These are phyloP conservation scores for Ogataea wickerhamii DNA, from an alignment of 805 yeast genomes.

Conservation along the genomic window DNA sequence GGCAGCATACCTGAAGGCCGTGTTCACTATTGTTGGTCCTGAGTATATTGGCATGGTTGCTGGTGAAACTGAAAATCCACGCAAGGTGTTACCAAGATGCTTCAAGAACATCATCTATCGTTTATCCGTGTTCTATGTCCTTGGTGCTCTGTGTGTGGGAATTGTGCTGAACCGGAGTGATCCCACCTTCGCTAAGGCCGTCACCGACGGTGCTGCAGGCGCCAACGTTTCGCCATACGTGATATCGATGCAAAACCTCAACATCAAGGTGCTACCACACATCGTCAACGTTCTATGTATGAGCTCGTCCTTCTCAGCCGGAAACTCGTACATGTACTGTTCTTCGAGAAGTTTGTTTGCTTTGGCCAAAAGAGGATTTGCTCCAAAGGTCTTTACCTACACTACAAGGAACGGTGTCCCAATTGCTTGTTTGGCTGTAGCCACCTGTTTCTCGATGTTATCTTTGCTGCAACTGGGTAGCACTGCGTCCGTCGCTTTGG, in stretches of 20 bases:
- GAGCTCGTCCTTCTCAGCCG: conserved; percentile 77
- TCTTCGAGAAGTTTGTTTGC: conserved; percentile 68
- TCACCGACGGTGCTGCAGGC: conserved; percentile 62
- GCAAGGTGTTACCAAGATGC: conserved; percentile 72
- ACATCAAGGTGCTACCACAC: conserved; percentile 65
- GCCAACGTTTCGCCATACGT: conserved; percentile 82
- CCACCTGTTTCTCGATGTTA: conserved; percentile 26
- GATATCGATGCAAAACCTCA: conserved; percentile 71
- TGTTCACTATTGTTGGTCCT: conserved; percentile 77
- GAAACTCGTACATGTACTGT: conserved; percentile 74
- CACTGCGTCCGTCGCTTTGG: conserved; percentile 27
- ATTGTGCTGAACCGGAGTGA: conserved; percentile 71
- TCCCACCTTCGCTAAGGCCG: conserved; percentile 53
- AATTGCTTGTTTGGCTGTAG: conserved; percentile 36
- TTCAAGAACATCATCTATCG: conserved; percentile 72
- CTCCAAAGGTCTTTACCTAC: conserved; percentile 61
- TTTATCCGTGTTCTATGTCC: conserved; percentile 61
- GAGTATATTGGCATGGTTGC: conserved; percentile 84
- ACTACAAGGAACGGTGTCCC: conserved; percentile 61
- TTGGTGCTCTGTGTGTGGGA: conserved; percentile 78
- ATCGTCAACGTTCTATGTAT: conserved; percentile 76
- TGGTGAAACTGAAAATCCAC: conserved; percentile 62
- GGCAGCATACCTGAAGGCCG: conserved; percentile 64
- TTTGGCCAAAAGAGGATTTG: conserved; percentile 66
- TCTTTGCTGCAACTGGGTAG: conserved; percentile 36